Evolutionary conservation across 495 filamentous ascomycete species (phyloP).

Genomic region (Aspergillus saccharolyticus): DNA sequence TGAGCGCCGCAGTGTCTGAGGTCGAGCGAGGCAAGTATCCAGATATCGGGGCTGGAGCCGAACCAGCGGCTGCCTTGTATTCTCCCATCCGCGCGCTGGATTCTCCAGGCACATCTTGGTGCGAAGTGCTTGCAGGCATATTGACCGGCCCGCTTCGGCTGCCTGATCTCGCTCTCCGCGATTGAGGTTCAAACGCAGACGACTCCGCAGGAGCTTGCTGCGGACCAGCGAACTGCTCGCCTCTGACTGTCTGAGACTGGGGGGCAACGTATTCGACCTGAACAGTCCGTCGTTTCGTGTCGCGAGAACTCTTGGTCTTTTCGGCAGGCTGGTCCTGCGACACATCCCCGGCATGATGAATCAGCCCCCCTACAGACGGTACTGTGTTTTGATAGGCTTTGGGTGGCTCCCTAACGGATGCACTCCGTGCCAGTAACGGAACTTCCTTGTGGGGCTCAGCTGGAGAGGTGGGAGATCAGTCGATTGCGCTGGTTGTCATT

Average conservation of each 20-base stretch:
- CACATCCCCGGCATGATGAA: slow-evolving; percentile 69
- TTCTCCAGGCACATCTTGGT: slow-evolving; percentile 9
- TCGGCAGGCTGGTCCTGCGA: slow-evolving; percentile 61
- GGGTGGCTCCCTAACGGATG: slow-evolving; percentile 83
- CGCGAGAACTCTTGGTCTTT: slow-evolving; percentile 60
- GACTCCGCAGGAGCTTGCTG: slow-evolving; percentile 12
- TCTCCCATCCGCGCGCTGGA: slow-evolving; percentile 7
- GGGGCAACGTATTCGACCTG: slow-evolving; percentile 98
- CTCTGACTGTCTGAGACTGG: slow-evolving; percentile 69
- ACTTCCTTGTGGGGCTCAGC: slow-evolving; percentile 51
- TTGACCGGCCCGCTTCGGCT: slow-evolving; percentile 10
- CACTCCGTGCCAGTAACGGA: slow-evolving; percentile 70
- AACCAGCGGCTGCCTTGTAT: slow-evolving; percentile 10
- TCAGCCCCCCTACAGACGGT: slow-evolving; percentile 60
- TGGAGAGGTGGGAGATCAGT: slow-evolving; percentile 27
- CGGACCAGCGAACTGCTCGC: slow-evolving; percentile 39
- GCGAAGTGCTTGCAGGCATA: neutral
- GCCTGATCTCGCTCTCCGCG: slow-evolving; percentile 17
- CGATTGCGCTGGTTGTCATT: slow-evolving; percentile 1
- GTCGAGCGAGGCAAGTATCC: slow-evolving; percentile 50
- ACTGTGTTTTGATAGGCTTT: slow-evolving; percentile 58
- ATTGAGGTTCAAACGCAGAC: slow-evolving; percentile 13
- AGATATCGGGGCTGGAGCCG: slow-evolving; percentile 11
- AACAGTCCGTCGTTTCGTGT: slow-evolving; percentile 88
- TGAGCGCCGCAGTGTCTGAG: slow-evolving; percentile 51